Evolutionary conservation across 2,329 filamentous ascomycete species (phyloP).

Genomic region (Nemania abortiva): DNA sequence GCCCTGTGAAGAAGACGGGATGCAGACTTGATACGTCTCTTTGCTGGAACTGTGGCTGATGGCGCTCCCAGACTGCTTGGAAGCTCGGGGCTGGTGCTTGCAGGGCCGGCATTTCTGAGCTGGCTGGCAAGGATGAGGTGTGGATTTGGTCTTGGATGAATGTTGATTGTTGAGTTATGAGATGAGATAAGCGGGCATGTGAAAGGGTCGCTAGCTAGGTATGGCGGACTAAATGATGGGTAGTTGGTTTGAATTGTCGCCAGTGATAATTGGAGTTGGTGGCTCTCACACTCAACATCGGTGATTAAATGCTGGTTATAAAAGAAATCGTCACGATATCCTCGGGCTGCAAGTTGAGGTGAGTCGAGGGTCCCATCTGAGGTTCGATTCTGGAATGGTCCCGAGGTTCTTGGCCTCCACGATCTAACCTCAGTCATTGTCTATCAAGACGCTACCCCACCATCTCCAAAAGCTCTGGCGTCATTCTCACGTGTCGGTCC

Average conservation of each 20-base stretch:
- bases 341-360: conserved; percentile 1
- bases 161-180: neutral
- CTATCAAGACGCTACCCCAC: conserved; percentile 21
- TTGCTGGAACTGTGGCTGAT: conserved; percentile 20
- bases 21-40: conserved; percentile 70
- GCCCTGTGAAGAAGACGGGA: conserved; percentile 80
- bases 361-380: conserved; percentile 8
- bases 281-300: neutral
- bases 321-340: neutral
- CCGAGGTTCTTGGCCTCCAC: conserved; percentile 37
- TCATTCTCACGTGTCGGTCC: conserved; percentile 42
- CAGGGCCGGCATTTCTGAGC: conserved; percentile 29
- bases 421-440: neutral
- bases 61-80: conserved; percentile 32
- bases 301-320: neutral
- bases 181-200: neutral
- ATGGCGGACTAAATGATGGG: too few relatives aligned
- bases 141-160: neutral
- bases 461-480: conserved; percentile 33
- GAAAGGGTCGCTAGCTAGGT: too few relatives aligned
- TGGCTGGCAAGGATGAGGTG: neutral
- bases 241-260: too few relatives aligned
- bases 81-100: conserved; percentile 20
- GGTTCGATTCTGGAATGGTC: conserved; percentile 10
- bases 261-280: neutral